Base-by-base conservation (phyloP, 2,329 filamentous ascomycete genomes). In the Colletotrichum orbiculare region DNA sequence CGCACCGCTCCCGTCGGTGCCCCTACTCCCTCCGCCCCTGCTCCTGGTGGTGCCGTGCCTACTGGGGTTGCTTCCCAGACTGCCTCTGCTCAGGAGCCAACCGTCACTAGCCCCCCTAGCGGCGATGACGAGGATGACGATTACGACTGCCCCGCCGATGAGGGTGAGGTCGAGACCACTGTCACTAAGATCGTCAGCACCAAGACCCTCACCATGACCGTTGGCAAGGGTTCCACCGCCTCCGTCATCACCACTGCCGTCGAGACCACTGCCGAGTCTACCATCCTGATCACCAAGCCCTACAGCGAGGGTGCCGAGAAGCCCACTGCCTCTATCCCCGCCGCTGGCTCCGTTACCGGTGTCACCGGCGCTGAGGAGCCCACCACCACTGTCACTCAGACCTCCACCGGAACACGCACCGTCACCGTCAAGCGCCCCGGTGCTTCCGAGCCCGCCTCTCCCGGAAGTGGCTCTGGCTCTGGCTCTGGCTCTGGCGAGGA, bases 171-270 rank as follows among this genome's bases (percentile, higher is more conserved):
- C 49, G 60, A 45, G 45, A 69, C 70, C 57, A 55, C 65, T 50
- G 70, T 71, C 67, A 73, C 73, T 11, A 68, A 74, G 43, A 64
- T 74, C 50, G 71, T 75, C 68, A 74, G 70, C 15, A 72, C 73
- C 63, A 74, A 74, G 71, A 75, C 73, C 63, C 46, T 71, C 61
- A 79, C 77, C 67, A 70, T 77, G 48, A 79, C 75, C 49, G 64
- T 76, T 33, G 76, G 77, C 65, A 73, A 69, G 43, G 75, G 74
- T 49, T 69, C 69, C n/a, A 67, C 64, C 9, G 71, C 72, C 64
- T 70, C 70, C 34, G 55, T 81, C 72, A 67, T 81, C 77, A 76
- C 74, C 67, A 82, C 80, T 71, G 78, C 81, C 61, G 73, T 85
- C 66, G 81, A 74, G 55, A 75, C 78, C 66, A 83, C 80, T 65